Base-by-base conservation (phyloP, 2,329 filamentous ascomycete species). In the Alternaria alternata region DNA sequence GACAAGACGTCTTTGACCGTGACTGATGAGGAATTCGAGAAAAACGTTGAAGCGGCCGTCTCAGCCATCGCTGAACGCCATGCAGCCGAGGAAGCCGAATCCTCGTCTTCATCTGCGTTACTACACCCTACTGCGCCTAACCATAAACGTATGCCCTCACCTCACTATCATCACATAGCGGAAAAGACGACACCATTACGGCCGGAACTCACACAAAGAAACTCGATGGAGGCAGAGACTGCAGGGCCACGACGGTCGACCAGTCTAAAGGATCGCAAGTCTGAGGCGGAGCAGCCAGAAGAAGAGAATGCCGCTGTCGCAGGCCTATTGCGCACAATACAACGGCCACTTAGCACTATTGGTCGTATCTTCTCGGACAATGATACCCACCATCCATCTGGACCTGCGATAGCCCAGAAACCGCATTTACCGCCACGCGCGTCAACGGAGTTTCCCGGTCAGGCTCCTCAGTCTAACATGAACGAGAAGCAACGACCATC, bases 31-130 rank as follows among this genome's bases (percentile, higher is more conserved):
- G 95, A 98, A 38, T 99, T 99, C 72, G 95, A 99, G 76, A 88
- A 87, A 74, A 94, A 97, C 68, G 96, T 99, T n/a, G 95, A 99
- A 81, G 91, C 91, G 4, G 94, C 95, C 7, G 96, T 99, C 3
- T 97, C 93, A 6, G 92, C 92, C 42, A 99, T 99, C 67, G 94
- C 95, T 2, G 94, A 97, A 79, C 92, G 92, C 72, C 93, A 97
- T 59, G 81, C 85, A 36, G 83, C 88, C 64, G 79, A 68, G 34
- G 65, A 62, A 55, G 67, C 44, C 24, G 67, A 63, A 38, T 66
- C 57, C 24, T 66, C 59, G 7, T 66, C 52, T 22, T 61, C 63
- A 16, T 62, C 55, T 43, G 65, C 57, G 48, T 69, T 54, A 49
- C 66, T 67, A 5, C 67, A 63, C 5, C 65, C 70, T 46, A 57